phyloP scores from a whole-genome alignment of 805 yeast species.

The Starmerella geochares region DNA sequence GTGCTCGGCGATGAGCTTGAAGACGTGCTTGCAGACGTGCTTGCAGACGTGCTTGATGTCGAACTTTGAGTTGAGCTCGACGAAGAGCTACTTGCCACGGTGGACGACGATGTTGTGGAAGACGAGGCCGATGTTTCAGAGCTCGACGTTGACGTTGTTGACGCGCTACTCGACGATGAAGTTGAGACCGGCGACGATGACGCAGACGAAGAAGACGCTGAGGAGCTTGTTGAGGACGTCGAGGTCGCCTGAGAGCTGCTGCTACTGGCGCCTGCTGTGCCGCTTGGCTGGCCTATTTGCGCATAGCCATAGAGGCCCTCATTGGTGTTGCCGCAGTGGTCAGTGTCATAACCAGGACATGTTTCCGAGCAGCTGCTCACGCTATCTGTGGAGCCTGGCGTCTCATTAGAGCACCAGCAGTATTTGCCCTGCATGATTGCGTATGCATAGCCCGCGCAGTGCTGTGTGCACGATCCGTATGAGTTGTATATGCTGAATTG shows the following conservation, averaged over 20 bases:
- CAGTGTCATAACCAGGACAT: constrained; percentile 41
- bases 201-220: constrained; percentile 14
- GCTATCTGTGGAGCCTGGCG: constrained; percentile 38
- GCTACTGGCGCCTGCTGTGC: constrained; percentile 26
- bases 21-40: background rate
- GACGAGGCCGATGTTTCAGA: constrained; percentile 16
- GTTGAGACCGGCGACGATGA: constrained; percentile 2
- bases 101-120: constrained; percentile 17
- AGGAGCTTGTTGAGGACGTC: background rate
- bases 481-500: constrained; percentile 32
- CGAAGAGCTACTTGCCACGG: too few relatives aligned
- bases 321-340: constrained; percentile 37
- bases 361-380: constrained; percentile 30
- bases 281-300: constrained; percentile 32
- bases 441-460: constrained; percentile 42
- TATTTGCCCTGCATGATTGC: constrained; percentile 43
- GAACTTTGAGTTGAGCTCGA: constrained; percentile 2
- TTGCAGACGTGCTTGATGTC: background rate
- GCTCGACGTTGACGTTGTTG: too few relatives aligned
- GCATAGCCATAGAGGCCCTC: constrained; percentile 47
- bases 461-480: constrained; percentile 44
- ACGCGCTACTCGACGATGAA: background rate
- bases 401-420: constrained; percentile 54
- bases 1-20: too few relatives aligned
- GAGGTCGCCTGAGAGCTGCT: constrained; percentile 21